A percentile compares a stretch with the other conserved stretches of the same genome.
These are phyloP conservation scores for Penicillium nordicum DNA, from an alignment of 2,329 filamentous ascomycete genomes.

Conservation along the genomic window DNA sequence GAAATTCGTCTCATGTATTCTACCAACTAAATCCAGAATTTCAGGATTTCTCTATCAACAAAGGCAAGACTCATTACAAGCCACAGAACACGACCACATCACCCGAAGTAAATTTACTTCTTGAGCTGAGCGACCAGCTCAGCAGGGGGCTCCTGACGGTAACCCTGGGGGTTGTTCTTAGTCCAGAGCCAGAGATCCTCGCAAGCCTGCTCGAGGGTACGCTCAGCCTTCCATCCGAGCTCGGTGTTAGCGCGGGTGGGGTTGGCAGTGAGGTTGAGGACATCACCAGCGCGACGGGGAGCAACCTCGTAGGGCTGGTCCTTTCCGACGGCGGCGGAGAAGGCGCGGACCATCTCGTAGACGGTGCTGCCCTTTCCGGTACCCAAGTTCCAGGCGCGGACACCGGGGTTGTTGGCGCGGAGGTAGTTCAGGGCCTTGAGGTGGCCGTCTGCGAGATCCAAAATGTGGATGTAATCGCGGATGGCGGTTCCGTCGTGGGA, in stretches of 20 bases:
- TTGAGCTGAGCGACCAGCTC: constrained; percentile 63
- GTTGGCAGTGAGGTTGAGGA: constrained; percentile 91
- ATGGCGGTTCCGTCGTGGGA: constrained; percentile 48
- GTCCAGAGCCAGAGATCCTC: constrained; percentile 96
- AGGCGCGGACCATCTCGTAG: constrained; percentile 95
- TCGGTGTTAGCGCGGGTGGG: constrained; percentile 82
- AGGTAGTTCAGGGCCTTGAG: constrained; percentile 67
- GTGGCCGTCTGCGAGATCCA: constrained; percentile 51
- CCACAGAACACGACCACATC: not conserved
- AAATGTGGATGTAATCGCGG: constrained; percentile 72
- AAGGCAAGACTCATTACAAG: constrained; percentile 1
- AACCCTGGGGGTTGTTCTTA: constrained; percentile 91
- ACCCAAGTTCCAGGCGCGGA: constrained; percentile 94
- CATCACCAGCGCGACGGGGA: constrained; percentile 78
- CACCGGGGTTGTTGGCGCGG: constrained; percentile 63
- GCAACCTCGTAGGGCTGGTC: constrained; percentile 85
- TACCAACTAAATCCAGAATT: constrained; percentile 12
- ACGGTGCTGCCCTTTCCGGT: constrained; percentile 94
- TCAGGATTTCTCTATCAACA: constrained; percentile 18
- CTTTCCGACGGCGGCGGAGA: constrained; percentile 79
- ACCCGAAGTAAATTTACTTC: constrained; percentile 28
- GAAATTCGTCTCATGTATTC: constrained; percentile 38
- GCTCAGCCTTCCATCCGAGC: constrained; percentile 86
- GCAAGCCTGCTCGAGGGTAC: constrained; percentile 88
- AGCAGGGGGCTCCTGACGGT: constrained; percentile 84